Evolutionary conservation across 257 asterid genomes (phyloP).

Genomic region (Jaltomata sinuosa): DNA sequence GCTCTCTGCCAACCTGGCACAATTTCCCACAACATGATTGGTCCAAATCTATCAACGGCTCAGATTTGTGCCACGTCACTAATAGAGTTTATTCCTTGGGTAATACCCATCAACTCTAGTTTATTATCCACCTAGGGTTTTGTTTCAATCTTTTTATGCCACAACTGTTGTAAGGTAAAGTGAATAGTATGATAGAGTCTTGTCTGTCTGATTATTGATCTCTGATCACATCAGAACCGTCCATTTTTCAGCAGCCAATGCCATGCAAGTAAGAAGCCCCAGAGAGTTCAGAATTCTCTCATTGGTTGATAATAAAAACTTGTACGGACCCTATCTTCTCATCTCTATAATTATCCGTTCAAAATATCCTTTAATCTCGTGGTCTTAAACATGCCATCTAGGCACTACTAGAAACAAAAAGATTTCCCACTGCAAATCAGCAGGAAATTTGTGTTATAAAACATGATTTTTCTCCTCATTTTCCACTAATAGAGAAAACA

Average conservation of each 20-base stretch:
- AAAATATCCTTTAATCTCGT: no score
- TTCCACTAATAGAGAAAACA: no score
- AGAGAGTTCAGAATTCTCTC: conserved; percentile 30
- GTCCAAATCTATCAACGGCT: conserved; percentile 17
- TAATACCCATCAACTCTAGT: conserved; percentile 23
- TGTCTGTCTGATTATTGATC: neutral
- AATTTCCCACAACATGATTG: conserved; percentile 42
- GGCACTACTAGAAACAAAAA: no score
- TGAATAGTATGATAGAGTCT: conserved; percentile 11
- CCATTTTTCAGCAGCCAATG: conserved; percentile 12
- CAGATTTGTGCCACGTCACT: conserved; percentile 8
- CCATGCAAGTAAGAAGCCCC: conserved; percentile 16
- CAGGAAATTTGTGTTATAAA: no score
- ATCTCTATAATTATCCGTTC: no score
- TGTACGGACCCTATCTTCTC: neutral
- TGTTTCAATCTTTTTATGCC: neutral
- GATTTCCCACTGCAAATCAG: no score
- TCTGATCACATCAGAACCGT: conserved; percentile 16
- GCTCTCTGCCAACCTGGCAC: conserved; percentile 44
- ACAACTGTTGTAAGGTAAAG: conserved; percentile 1
- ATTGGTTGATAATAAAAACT: conserved; percentile 36
- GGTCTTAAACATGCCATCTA: no score
- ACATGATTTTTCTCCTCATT: no score
- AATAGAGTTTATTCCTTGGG: conserved; percentile 13
- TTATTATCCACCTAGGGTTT: conserved; percentile 22